Evolutionary conservation across 371 early-diverging fungal species (phyloP).

Genomic region (Mucor piriformis): DNA sequence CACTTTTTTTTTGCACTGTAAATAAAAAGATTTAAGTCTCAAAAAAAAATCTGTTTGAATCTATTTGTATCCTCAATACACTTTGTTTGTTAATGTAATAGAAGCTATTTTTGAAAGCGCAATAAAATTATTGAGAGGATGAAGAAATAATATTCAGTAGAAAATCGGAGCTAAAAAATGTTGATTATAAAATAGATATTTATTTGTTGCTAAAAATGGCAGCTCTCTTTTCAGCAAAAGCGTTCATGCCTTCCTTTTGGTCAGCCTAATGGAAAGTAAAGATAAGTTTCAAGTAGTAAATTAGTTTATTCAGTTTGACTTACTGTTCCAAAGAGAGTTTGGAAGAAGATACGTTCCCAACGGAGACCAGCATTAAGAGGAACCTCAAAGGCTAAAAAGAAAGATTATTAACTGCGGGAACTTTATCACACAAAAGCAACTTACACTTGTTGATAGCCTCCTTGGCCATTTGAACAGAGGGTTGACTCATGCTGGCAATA

Average conservation of each 20-base stretch:
- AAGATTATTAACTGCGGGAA: neutral
- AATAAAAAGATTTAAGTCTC: too few species aligned
- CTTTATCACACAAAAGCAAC: neutral
- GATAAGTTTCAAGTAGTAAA: too few species aligned
- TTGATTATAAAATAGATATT: constrained; percentile 25
- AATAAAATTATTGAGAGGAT: too few species aligned
- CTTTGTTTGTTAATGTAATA: too few species aligned
- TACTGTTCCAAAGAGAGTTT: constrained; percentile 89
- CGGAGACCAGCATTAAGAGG: constrained; percentile 84
- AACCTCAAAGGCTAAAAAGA: constrained; percentile 80
- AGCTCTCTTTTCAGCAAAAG: constrained; percentile 94
- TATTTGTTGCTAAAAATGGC: constrained; percentile 89
- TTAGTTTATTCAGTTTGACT: constrained; percentile 11
- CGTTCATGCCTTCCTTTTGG: constrained; percentile 97
- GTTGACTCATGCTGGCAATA: constrained; percentile 87
- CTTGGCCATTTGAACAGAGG: constrained; percentile 94
- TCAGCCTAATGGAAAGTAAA: constrained; percentile 65
- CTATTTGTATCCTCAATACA: too few species aligned
- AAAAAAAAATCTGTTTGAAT: too few species aligned
- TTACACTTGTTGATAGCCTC: constrained; percentile 92
- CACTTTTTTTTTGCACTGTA: too few species aligned
- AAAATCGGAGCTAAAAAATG: too few species aligned
- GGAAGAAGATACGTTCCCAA: constrained; percentile 95
- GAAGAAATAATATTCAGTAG: too few species aligned
- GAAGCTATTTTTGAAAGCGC: too few species aligned